Evolutionary conservation across 345 rosid genomes (phyloP).

Genomic region (Eucalyptus brandiana): DNA sequence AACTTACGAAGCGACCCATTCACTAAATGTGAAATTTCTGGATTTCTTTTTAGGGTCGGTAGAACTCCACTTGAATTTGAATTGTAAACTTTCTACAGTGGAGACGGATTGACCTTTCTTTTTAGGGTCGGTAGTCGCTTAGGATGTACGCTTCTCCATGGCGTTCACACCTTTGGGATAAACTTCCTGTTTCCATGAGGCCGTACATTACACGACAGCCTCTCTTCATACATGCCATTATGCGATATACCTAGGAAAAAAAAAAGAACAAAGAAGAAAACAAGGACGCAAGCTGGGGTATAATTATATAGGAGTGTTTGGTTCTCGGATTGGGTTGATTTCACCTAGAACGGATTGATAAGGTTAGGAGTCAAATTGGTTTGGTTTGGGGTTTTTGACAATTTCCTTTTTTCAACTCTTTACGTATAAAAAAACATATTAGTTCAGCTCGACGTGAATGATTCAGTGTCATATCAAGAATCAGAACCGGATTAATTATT

Average conservation of each 20-base stretch:
- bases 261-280: accelerated
- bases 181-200: too few relatives aligned
- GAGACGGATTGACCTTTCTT: background rate
- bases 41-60: background rate
- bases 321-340: too few relatives aligned
- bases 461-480: too few relatives aligned
- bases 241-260: background rate
- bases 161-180: too few relatives aligned
- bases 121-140: background rate
- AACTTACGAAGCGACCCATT: background rate
- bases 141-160: background rate
- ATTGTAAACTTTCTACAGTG: background rate
- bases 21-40: background rate
- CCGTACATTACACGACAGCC: too few relatives aligned
- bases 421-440: too few relatives aligned
- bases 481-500: too few relatives aligned
- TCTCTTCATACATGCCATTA: background rate
- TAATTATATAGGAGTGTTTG: background rate
- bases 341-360: too few relatives aligned
- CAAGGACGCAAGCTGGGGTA: background rate
- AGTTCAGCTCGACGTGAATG: accelerated
- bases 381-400: too few relatives aligned
- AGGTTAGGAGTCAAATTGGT: too few relatives aligned
- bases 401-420: too few relatives aligned
- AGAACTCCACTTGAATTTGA: background rate